Evolutionary conservation across 768 basidiomycete genomes (phyloP).

Genomic region (Pleurotus citrinopileatus): DNA sequence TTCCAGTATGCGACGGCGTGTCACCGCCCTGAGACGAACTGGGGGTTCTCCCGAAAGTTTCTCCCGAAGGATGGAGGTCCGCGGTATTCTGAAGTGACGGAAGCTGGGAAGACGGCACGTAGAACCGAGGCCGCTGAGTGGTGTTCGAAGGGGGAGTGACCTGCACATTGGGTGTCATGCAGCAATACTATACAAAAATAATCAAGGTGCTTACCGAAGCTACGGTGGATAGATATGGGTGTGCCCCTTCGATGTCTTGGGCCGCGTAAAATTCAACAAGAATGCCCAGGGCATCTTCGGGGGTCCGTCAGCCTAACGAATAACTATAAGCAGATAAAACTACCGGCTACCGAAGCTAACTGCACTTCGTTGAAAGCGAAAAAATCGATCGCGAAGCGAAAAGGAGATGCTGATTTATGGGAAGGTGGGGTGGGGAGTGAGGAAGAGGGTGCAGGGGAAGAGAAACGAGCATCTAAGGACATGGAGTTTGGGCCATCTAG

Average conservation of each 20-base stretch:
- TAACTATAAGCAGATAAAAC: conserved; percentile 3
- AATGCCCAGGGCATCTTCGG: conserved; percentile 58
- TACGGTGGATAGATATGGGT: conserved; percentile 50
- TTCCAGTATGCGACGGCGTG: conserved; percentile 39
- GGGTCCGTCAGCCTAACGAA: conserved; percentile 9
- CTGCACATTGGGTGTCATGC: conserved; percentile 26
- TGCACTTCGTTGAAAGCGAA: conserved; percentile 63
- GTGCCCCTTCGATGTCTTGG: conserved; percentile 47
- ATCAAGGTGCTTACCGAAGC: conserved; percentile 40
- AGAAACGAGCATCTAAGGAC: conserved; percentile 73
- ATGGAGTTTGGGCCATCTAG: conserved; percentile 71
- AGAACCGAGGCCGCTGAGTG: conserved; percentile 33
- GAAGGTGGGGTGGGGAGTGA: conserved; percentile 82
- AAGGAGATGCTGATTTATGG: conserved; percentile 68
- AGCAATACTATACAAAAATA: neutral
- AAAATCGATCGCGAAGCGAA: conserved; percentile 64
- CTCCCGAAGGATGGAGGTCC: conserved; percentile 19
- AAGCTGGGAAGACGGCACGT: conserved; percentile 35
- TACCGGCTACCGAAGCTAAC: conserved; percentile 55
- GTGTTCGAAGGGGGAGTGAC: conserved; percentile 43
- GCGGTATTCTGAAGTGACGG: conserved; percentile 17
- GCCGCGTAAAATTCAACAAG: conserved; percentile 71
- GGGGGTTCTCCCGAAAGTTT: conserved; percentile 46
- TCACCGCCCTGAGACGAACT: conserved; percentile 59
- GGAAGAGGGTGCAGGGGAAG: conserved; percentile 65